Evolutionary conservation across 352 stramenopile species (phyloP).

Genomic region (Blastocystis sp.): DNA sequence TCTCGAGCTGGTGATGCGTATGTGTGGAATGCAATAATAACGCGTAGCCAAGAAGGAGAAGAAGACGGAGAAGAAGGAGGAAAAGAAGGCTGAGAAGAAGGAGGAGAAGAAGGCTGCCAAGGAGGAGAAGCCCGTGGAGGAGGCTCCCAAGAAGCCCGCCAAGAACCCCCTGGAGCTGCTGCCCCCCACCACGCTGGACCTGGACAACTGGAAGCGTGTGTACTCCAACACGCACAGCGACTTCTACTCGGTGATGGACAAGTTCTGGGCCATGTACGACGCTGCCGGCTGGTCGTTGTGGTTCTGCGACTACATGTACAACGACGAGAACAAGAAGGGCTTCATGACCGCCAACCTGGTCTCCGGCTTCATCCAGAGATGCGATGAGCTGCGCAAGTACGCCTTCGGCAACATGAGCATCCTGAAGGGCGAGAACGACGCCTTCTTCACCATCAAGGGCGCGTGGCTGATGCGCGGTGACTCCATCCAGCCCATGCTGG

Average conservation of each 20-base stretch:
- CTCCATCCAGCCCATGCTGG: conserved; percentile 81
- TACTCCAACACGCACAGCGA: conserved; percentile 83
- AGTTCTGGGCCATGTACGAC: conserved; percentile 86
- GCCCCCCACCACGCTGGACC: conserved; percentile 80
- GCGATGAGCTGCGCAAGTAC: conserved; percentile 86
- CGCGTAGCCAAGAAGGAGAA: conserved; percentile 73
- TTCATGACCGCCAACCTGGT: conserved; percentile 82
- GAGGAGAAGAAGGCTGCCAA: neutral
- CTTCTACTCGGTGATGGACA: conserved; percentile 82
- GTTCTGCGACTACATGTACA: conserved; percentile 88
- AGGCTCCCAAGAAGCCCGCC: conserved; percentile 74
- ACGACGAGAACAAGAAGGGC: conserved; percentile 77
- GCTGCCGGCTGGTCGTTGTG: conserved; percentile 84
- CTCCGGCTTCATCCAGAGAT: conserved; percentile 85
- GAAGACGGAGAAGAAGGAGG: conserved; percentile 70
- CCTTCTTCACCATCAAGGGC: conserved; percentile 83
- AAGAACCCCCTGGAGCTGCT: conserved; percentile 84
- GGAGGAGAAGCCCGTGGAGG: conserved; percentile 72
- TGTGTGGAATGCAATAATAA: neutral
- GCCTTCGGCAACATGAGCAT: conserved; percentile 80
- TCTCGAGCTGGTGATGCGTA: conserved; percentile 39
- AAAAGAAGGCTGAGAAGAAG: conserved; percentile 18
- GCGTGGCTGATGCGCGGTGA: conserved; percentile 85
- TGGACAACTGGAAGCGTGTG: conserved; percentile 86
- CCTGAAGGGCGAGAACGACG: conserved; percentile 73